Conservation (phyloP, 768 basidiomycete species). For the Leccinellum rugosiceps region DNA sequence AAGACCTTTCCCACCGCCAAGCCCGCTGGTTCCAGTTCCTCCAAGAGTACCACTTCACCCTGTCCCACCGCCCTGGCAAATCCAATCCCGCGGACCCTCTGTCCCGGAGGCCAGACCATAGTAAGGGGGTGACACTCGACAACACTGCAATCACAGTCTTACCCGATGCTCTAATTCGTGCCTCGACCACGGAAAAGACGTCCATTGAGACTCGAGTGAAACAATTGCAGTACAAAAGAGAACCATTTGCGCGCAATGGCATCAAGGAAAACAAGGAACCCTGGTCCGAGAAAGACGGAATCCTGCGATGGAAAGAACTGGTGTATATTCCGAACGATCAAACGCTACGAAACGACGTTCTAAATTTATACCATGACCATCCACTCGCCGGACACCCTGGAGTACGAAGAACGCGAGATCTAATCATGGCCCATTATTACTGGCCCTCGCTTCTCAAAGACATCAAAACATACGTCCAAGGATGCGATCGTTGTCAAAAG, state of each 20-base stretch:
- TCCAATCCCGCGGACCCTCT: neutral
- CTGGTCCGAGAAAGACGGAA: neutral
- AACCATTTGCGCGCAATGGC: neutral
- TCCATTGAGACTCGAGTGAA: neutral
- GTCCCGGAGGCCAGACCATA: conserved; percentile 1
- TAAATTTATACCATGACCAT: neutral
- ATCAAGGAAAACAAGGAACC: no score
- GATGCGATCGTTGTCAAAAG: neutral
- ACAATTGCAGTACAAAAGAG: neutral
- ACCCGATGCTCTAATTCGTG: neutral
- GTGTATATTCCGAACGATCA: neutral
- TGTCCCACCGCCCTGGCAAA: neutral
- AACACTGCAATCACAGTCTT: neutral
- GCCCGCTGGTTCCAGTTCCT: neutral
- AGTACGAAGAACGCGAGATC: neutral
- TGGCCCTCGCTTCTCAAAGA: neutral
- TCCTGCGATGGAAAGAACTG: neutral
- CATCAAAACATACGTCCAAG: neutral
- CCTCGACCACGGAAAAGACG: neutral
- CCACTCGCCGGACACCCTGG: neutral
- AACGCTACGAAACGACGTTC: neutral
- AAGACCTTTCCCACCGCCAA: neutral
- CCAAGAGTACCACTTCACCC: neutral
- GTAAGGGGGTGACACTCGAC: neutral
- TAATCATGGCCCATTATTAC: neutral